Base-by-base conservation (phyloP, 129 eudicot genomes). In the Gnaphalium uliginosum region DNA sequence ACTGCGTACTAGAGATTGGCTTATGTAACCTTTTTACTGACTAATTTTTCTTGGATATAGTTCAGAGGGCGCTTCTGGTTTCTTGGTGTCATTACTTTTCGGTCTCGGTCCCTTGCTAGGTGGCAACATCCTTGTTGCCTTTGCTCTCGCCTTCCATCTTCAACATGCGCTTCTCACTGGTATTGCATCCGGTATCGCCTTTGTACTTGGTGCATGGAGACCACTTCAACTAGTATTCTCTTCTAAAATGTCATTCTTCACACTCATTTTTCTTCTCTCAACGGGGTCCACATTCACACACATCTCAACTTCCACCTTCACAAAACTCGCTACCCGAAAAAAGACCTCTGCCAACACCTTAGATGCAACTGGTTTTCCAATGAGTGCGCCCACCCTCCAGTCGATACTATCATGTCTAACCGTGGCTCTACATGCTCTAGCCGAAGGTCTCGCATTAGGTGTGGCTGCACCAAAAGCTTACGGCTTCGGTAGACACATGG, bases 381-480 rank as follows among this genome's bases (percentile, higher is more conserved):
- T 90, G 15, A 90, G 96, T 39, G 76, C 88, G n/a, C 89, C 76
- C 61, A 93, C 96, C 66, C 88, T 90, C 9, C 96, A 86, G 30
- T 83, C 98, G 18, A 50, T 90, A 24, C 72, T 90, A 7, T 90
- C 96, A 27, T 90, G 98, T 57, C 56, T 76, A 41, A 84, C 91
- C 2, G 71, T 93, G 11, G 96, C 92, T 68, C 79, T 93, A 53
- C 96, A 90, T n/a, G 98, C 98, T 33, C 73, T 90, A 37, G 89
- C 91, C 1, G 96, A 93, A 83, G 98, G 98, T n/a, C 91, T 93
- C 35, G 98, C 96, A 1, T 75, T 93, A 69, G 98, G 98, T 17
- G 98, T 93, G 33, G 98, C 96, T 25, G 98, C 98, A 39, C 98
- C 98, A 1, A 93, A 90, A 81, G 98, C 98, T 4, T 90, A 93